Conservation (phyloP, 129 eudicot genomes). For the Tagetes patula region DNA sequence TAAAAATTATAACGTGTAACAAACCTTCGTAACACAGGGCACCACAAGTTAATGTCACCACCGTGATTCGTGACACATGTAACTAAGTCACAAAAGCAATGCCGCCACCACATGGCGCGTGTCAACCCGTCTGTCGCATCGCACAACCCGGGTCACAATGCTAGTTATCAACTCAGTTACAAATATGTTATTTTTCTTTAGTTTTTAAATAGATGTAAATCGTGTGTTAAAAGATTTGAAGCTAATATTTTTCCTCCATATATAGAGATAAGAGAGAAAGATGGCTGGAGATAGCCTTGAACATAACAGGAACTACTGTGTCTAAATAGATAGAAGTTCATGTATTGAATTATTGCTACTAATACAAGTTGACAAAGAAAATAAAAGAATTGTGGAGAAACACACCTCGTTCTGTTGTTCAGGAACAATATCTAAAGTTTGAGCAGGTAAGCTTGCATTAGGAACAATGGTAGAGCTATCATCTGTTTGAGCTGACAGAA, state of each 20-base stretch:
- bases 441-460: conserved; percentile 25
- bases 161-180: background rate
- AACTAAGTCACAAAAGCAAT: no score
- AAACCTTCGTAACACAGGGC: no score
- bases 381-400: background rate
- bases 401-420: conserved; percentile 49
- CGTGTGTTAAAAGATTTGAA: background rate
- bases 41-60: no score
- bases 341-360: no score
- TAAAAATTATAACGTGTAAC: no score
- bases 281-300: background rate
- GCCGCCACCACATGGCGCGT: no score
- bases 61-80: no score
- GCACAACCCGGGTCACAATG: no score
- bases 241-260: background rate
- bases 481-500: conserved; percentile 40
- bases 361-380: background rate
- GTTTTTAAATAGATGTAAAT: background rate
- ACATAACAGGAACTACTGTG: conserved; percentile 3
- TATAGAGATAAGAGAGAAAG: background rate
- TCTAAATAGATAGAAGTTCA: background rate
- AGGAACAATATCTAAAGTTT: conserved; percentile 28
- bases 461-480: conserved; percentile 20
- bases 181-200: background rate
- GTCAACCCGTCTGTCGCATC: no score